A percentile compares a stretch with the other conserved stretches of the same genome.
Conservation (phyloP, 345 rosid genomes). For the Brassica nigra region DNA sequence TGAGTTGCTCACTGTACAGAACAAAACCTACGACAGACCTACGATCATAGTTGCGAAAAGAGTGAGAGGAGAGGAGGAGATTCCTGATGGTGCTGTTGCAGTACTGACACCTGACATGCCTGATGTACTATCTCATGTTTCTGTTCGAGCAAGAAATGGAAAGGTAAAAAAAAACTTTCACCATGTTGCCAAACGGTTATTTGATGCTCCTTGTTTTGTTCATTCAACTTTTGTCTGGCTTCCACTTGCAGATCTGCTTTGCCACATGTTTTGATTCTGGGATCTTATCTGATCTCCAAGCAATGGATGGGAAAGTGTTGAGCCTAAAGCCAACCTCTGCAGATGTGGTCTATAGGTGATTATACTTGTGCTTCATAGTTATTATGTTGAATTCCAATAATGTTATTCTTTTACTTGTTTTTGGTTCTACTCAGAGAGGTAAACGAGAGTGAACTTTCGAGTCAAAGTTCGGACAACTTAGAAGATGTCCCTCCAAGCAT, state of each 20-base stretch:
- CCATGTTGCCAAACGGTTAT: constrained; percentile 9
- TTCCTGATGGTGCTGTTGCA: constrained; percentile 96
- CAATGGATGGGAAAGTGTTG: constrained; percentile 73
- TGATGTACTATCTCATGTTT: constrained; percentile 97
- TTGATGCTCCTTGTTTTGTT: constrained; percentile 20
- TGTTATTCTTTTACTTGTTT: constrained; percentile 21
- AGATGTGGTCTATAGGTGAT: constrained; percentile 75
- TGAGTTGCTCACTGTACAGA: constrained; percentile 84
- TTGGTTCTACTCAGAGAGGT: constrained; percentile 55
- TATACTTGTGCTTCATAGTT: constrained; percentile 26
- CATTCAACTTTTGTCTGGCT: constrained; percentile 23
- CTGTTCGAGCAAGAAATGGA: constrained; percentile 98
- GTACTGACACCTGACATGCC: constrained; percentile 99
- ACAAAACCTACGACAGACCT: constrained; percentile 73
- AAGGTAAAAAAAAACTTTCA: constrained; percentile 53
- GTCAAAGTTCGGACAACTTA: constrained; percentile 52
- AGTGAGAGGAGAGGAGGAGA: constrained; percentile 98
- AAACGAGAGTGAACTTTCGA: constrained; percentile 55
- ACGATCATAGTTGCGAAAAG: constrained; percentile 86
- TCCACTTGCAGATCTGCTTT: constrained; percentile 81
- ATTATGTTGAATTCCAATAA: constrained; percentile 8
- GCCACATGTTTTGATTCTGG: constrained; percentile 95
- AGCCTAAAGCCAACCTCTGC: constrained; percentile 77
- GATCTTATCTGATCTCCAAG: constrained; percentile 70
- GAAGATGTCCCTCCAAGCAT: constrained; percentile 53